Evolutionary conservation across 768 basidiomycete genomes (phyloP).

Genomic region (Dendrothele bispora): DNA sequence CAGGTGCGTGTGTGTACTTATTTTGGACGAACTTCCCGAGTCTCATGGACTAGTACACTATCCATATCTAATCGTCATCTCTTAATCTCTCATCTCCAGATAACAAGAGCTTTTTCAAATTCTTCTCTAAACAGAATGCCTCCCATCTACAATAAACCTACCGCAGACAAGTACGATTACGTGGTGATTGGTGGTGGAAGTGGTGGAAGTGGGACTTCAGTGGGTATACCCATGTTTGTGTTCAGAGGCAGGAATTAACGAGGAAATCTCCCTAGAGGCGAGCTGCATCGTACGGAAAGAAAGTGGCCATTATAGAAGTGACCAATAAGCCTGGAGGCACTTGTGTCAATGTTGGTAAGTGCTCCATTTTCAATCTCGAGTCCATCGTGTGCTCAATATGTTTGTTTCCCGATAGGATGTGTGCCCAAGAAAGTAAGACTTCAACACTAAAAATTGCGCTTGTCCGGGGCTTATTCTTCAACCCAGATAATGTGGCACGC

Average conservation of each 20-base stretch:
- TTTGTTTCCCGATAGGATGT: constrained; percentile 63
- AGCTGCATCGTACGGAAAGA: constrained; percentile 89
- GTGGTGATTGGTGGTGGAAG: constrained; percentile 93
- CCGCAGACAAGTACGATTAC: constrained; percentile 72
- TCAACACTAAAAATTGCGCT: background rate
- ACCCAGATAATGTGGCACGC: constrained; percentile 98
- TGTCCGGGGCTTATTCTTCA: background rate
- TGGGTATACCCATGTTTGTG: constrained; percentile 35
- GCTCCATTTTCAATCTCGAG: background rate
- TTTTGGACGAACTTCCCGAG: too few relatives aligned
- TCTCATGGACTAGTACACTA: too few relatives aligned
- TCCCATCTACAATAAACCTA: constrained; percentile 63
- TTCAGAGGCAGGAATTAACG: background rate
- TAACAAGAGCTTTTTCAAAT: constrained; percentile 45
- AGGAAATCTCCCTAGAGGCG: constrained; percentile 60
- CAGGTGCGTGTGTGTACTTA: too few relatives aligned
- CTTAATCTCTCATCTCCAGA: too few relatives aligned
- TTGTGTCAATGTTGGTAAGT: constrained; percentile 97
- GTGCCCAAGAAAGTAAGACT: constrained; percentile 88
- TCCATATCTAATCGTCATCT: too few relatives aligned
- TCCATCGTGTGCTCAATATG: background rate
- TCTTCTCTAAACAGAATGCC: constrained; percentile 57
- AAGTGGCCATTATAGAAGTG: constrained; percentile 86
- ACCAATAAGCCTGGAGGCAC: constrained; percentile 83
- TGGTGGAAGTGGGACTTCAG: constrained; percentile 87